Conservation (phyloP, 2,329 filamentous ascomycete species). For the Thermochaetoides dissita region DNA sequence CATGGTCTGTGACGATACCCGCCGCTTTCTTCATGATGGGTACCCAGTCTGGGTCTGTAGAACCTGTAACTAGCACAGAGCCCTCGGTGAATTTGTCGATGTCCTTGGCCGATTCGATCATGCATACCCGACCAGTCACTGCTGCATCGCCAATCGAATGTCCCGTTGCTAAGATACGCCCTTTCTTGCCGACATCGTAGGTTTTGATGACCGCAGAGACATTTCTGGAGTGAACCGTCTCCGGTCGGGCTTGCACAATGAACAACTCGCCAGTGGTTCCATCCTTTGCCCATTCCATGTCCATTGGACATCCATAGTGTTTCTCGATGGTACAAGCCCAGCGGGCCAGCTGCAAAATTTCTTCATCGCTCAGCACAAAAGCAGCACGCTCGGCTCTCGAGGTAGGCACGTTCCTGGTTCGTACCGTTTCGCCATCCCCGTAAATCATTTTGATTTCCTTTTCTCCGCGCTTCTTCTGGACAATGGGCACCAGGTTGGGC, state of each 20-base stretch:
- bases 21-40: constrained; percentile 25
- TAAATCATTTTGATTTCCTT: constrained; percentile 24
- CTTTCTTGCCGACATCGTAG: constrained; percentile 20
- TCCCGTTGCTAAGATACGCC: constrained; percentile 18
- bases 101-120: constrained; percentile 19
- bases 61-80: constrained; percentile 22
- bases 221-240: constrained; percentile 23
- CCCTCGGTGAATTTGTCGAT: constrained; percentile 21
- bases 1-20: constrained; percentile 24
- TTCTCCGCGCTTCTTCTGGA: constrained; percentile 22
- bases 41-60: constrained; percentile 26
- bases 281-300: constrained; percentile 27
- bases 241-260: constrained; percentile 24
- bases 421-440: constrained; percentile 15
- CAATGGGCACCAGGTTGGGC: constrained; percentile 18
- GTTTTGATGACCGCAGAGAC: constrained; percentile 20
- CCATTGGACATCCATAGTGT: constrained; percentile 24
- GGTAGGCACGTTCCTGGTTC: constrained; percentile 23
- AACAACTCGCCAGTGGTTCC: constrained; percentile 19
- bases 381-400: constrained; percentile 21
- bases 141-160: constrained; percentile 22
- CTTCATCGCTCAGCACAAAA: constrained; percentile 21
- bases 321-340: constrained; percentile 24
- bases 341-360: constrained; percentile 23
- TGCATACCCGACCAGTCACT: constrained; percentile 20